These are phyloP conservation scores for Kwoniella sp. DNA, from an alignment of 768 basidiomycete species.

Conservation along the genomic window DNA sequence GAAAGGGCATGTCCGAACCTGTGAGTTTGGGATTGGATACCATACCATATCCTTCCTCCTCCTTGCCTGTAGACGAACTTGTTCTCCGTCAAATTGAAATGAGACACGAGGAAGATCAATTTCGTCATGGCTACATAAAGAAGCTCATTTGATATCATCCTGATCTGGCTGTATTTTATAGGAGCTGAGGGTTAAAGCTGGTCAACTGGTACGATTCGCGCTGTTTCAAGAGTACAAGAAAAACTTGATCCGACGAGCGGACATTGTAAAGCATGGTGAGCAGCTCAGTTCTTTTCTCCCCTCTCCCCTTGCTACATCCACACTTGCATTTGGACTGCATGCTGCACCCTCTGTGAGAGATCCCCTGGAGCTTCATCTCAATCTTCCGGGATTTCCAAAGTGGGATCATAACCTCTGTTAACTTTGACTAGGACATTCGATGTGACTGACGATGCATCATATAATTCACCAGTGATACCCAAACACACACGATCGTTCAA, in stretches of 20 bases:
- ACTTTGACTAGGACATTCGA: too few relatives aligned
- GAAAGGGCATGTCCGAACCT: constrained; percentile 14
- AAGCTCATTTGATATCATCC: too few relatives aligned
- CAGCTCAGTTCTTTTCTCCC: neutral
- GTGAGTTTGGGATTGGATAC: neutral
- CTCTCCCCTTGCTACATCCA: neutral
- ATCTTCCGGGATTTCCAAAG: too few relatives aligned
- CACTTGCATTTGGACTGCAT: too few relatives aligned
- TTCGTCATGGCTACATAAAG: too few relatives aligned
- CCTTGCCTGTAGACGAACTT: neutral
- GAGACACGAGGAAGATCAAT: too few relatives aligned
- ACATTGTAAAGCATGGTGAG: constrained; percentile 80
- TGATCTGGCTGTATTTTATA: too few relatives aligned
- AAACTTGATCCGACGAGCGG: constrained; percentile 70
- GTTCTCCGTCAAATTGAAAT: too few relatives aligned
- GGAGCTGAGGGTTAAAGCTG: constrained; percentile 44
- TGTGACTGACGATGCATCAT: too few relatives aligned
- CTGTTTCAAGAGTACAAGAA: constrained; percentile 78
- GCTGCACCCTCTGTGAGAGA: too few relatives aligned
- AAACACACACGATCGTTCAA: constrained; percentile 65
- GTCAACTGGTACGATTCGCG: constrained; percentile 74
- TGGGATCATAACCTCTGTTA: too few relatives aligned
- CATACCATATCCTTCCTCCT: neutral
- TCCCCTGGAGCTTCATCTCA: too few relatives aligned
- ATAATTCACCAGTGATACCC: constrained; percentile 58